Base-by-base conservation (phyloP, 805 yeast species). In the Saccharomycopsis fermentans region DNA sequence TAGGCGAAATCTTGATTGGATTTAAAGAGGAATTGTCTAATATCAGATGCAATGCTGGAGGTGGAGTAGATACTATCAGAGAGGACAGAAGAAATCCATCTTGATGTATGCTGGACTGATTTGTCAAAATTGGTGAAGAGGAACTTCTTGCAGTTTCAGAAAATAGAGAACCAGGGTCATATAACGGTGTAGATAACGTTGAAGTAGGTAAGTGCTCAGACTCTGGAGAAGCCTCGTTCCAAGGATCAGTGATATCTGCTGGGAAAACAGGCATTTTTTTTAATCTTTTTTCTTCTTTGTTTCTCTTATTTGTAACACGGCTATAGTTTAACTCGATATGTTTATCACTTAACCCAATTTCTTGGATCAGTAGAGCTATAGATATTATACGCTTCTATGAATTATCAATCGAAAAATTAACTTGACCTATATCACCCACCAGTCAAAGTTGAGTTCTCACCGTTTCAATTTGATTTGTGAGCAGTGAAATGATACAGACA, bases 211-310 rank as follows among this genome's bases (percentile, higher is more conserved):
- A 50, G 29, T 29, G 34, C 9, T 53, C 40, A n/a, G 48, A 19
- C 24, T 43, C 26, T 19, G 50, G 35, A 47, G 47, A n/a, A 2
- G 56, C n/a, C 36, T 60, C 62, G 17, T 54, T 48, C 62, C 62
- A 60, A 27, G 62, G 62, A 53, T 60, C 63, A 1, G 58, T 27
- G n/a, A 60, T 55, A 27, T 59, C 62, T n/a, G 55, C 62, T 4
- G 59, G 62, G 27, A 59, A 54, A 19, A 54, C 32, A 26, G 55
- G 40, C 34, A 32, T 58, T 19, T 43, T 21, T 6, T 19, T 43
- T 11, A 12, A 9, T 21, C 24, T 43, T 21, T 43, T 21, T 43
- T 40, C 9, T 19, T 40, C 21, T n/a, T 40, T n/a, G 17, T 5
- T 50, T 27, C 29, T 14, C 12, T 52, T 6, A 17, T 5, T 52